These are phyloP conservation scores for Lolium perenne DNA, from an alignment of 176 grass and related monocot genomes.

Conservation along the genomic window DNA sequence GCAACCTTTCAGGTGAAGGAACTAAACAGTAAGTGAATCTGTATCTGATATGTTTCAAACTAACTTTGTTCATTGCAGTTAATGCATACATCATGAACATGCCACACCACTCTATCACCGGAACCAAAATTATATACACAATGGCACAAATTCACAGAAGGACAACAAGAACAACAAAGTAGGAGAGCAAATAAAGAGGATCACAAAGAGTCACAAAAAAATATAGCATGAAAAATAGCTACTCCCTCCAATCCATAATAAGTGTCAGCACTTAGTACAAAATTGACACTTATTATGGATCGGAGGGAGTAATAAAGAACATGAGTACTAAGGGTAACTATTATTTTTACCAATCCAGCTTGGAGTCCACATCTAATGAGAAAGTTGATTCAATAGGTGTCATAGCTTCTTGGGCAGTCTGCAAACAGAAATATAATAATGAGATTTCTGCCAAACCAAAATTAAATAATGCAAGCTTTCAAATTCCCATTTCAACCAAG, in stretches of 20 bases:
- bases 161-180: neutral
- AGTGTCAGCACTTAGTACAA: no score
- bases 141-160: neutral
- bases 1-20: conserved; percentile 29
- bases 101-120: neutral
- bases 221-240: neutral
- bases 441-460: conserved; percentile 31
- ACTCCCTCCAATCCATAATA: no score
- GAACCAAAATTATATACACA: conserved; percentile 1
- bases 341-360: conserved; percentile 90
- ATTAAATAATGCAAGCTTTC: conserved; percentile 8
- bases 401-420: conserved; percentile 99
- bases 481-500: neutral
- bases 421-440: conserved; percentile 44
- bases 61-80: conserved; percentile 18
- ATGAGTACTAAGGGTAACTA: conserved; percentile 3
- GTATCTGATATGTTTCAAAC: neutral
- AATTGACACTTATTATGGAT: no score
- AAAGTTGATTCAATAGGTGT: conserved; percentile 99
- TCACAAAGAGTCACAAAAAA: neutral
- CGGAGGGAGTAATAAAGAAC: conserved; percentile 2
- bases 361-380: conserved; percentile 98
- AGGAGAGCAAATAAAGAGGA: neutral
- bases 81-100: neutral
- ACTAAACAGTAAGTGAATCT: conserved; percentile 12